Evolutionary conservation across 148 eudicot species (phyloP), one percentile per base, ranked within the genome.

Genomic region (Rhododendron kiyosumense): DNA sequence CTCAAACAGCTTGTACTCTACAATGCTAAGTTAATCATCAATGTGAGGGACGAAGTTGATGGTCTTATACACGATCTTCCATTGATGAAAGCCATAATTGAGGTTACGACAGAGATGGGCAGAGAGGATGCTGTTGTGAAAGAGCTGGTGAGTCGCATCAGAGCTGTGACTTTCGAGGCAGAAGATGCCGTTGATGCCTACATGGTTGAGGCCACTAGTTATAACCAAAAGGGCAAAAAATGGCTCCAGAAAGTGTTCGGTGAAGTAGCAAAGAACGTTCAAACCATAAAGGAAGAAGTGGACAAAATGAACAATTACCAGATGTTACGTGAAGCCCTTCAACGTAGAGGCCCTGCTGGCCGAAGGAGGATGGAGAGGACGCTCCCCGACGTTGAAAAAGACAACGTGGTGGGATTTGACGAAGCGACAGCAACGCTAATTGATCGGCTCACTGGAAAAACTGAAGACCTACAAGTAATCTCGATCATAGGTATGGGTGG

Each of bases 401-500:
- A 90, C 20, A 73, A 88, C 24, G 90, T 86, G 45, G 90, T 90
- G 28, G 92, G 94, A 6, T 92, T 92, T 17, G 86, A 85, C 3
- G 85, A 90, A 45, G 92, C 81, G 74, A 86, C 88, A 5, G 28
- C 85, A 59, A 84, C 26, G 2, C 34, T 92, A n/a, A 79, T 85
- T 6, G 67, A 80, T 41, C 76, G 43, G 59, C 88, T 92, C 34
- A 89, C 38, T 0, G 76, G 4, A 24, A 32, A 49, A 20, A n/a
- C 24, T 11, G 52, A 63, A 14, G 36, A 57, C 6, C 65, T 88
- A 8, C 88, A 90, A 26, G 82, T 88, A 45, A 61, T 90, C 14
- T 86, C 90, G 0, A 78, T 90, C 7, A 75, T 89, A 26, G 92
- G 92, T 5, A 89, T 91, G 92, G 84, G 86, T 0, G 90, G 90